These are phyloP conservation scores for Fusarium armeniacum DNA, from an alignment of 2,329 filamentous ascomycete species.

Conservation along the genomic window DNA sequence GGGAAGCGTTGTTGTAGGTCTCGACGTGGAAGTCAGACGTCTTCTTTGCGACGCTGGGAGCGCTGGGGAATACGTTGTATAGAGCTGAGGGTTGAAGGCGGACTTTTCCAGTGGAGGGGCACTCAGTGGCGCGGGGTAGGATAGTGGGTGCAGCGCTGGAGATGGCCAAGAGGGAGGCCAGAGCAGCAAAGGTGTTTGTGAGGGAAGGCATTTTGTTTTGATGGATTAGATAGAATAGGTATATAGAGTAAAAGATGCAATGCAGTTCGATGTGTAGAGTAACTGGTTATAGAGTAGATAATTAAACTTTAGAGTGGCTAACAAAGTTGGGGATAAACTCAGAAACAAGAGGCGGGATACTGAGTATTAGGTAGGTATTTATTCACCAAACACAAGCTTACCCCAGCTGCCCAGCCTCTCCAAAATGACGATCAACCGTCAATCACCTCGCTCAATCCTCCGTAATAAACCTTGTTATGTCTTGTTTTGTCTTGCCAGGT, in stretches of 20 bases:
- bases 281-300: neutral
- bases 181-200: conserved; percentile 13
- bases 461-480: neutral
- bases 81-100: conserved; percentile 27
- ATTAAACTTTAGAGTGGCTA: conserved; percentile 3
- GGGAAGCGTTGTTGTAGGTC: conserved; percentile 44
- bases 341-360: neutral
- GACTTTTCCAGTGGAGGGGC: conserved; percentile 19
- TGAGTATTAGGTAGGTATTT: conserved; percentile 16
- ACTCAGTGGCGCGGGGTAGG: conserved; percentile 26
- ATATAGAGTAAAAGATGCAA: neutral
- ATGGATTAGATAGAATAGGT: too few relatives aligned
- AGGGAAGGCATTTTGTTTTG: conserved; percentile 29
- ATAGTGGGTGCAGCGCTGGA: conserved; percentile 26
- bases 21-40: conserved; percentile 44
- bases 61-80: conserved; percentile 40
- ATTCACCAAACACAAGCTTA: neutral
- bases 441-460: conserved; percentile 4
- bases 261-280: too few relatives aligned
- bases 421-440: conserved; percentile 31
- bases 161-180: conserved; percentile 32
- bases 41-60: conserved; percentile 35
- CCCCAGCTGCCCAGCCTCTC: conserved; percentile 36
- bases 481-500: conserved; percentile 1
- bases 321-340: conserved; percentile 1